Evolutionary conservation across 495 filamentous ascomycete genomes (phyloP), one percentile per base, ranked within the genome.

Genomic region (Aspergillus steynii): DNA sequence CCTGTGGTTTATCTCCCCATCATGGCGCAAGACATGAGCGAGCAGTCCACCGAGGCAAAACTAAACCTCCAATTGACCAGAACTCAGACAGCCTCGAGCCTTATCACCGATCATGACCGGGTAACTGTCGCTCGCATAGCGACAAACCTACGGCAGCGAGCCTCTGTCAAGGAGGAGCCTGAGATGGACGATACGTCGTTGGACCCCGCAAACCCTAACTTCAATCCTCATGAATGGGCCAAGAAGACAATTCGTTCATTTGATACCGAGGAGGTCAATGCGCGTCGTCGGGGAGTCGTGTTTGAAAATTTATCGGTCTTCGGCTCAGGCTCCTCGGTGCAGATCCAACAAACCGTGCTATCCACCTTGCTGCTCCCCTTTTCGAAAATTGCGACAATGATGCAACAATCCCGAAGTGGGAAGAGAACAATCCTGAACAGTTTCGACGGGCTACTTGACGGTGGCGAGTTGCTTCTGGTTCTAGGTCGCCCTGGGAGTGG

Each of bases 401-500:
- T 53, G 3, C 31, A 25, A 26, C 29, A 14, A 28, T 27, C 31
- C 14, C 32, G 12, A 5, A 29, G 10, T 8, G 2, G 9, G 20
- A 28, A 25, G 5, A 29, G 55, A 26, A 25, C 14, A 8, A 78
- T 78, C 32, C 56, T 77, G 15, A 66, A 66, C 32, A 67, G 59
- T 46, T 75, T 77, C 52, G 71, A 76, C 55, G 76, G 76, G 3
- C 42, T 75, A 3, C 50, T 79, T 0, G 60, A 75, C 31, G 61
- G 65, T 10, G 76, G 76, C 3, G 75, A 77, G 61, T 64, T 77
- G 34, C 59, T 79, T 2, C 63, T 79, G 6, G 76, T 79, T 0
- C 61, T 79, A n/a, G 76, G 76, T n/a, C 71, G 76, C 4, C 76
- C 76, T 0, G 76, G 76, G 15, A 75, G 68, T 61, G 74, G 76